Evolutionary conservation across 2,329 filamentous ascomycete species (phyloP).

Genomic region (Neoscytalidium dimidiatum): DNA sequence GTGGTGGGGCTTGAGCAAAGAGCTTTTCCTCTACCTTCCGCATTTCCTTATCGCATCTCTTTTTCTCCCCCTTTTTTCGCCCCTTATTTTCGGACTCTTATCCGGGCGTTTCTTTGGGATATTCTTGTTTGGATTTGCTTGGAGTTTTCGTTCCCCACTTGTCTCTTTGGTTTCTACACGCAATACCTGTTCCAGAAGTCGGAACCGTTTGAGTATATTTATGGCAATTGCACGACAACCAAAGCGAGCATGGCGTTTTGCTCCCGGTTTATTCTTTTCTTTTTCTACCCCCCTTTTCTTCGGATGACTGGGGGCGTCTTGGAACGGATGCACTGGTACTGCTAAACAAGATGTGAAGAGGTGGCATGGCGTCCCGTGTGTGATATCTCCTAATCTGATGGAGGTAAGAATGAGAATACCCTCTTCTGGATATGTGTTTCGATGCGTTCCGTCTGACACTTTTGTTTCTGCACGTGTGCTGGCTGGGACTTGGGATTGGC

Average conservation of each 20-base stretch:
- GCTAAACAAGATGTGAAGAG: background rate
- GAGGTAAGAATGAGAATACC: background rate
- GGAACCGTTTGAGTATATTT: background rate
- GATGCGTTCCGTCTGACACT: no score
- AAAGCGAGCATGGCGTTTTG: conserved; percentile 1
- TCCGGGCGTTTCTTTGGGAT: background rate
- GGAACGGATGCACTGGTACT: background rate
- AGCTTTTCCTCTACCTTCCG: no score
- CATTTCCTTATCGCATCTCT: no score
- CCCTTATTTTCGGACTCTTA: background rate
- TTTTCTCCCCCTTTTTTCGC: background rate
- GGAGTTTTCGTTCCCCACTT: background rate
- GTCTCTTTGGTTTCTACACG: background rate
- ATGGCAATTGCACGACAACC: background rate
- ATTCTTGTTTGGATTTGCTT: background rate
- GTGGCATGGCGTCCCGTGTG: background rate
- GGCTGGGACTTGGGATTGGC: no score
- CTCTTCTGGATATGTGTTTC: background rate
- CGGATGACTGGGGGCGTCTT: background rate
- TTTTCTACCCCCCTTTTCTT: background rate
- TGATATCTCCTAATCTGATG: background rate
- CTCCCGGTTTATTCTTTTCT: background rate
- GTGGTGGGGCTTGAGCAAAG: no score
- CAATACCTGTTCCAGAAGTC: background rate
- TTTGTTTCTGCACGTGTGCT: no score